Conservation (phyloP, 106 monocot species). For the Alisma plantagoaquatica region DNA sequence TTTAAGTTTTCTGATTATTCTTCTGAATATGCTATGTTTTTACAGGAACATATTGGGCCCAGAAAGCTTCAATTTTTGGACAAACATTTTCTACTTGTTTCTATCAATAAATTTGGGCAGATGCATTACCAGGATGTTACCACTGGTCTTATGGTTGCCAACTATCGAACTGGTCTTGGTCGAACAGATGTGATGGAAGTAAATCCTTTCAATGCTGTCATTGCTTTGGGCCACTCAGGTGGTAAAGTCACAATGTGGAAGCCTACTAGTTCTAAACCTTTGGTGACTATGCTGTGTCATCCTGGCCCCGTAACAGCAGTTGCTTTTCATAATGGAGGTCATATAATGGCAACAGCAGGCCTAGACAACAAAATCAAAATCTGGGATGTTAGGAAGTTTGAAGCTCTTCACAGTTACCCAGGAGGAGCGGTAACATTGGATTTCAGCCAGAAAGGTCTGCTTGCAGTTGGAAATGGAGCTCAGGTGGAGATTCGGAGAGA, state of each 20-base stretch:
- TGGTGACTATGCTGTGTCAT: slow-evolving; percentile 72
- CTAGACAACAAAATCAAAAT: slow-evolving; percentile 62
- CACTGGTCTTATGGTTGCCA: slow-evolving; percentile 68
- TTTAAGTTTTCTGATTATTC: too few relatives aligned
- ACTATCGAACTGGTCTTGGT: slow-evolving; percentile 58
- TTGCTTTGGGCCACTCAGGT: slow-evolving; percentile 51
- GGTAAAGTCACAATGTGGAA: slow-evolving; percentile 97
- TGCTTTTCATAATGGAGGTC: slow-evolving; percentile 49
- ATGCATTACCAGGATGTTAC: slow-evolving; percentile 81
- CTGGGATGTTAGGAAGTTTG: slow-evolving; percentile 83
- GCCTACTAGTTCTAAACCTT: slow-evolving; percentile 53
- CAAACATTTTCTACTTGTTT: slow-evolving; percentile 66
- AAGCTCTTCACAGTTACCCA: slow-evolving; percentile 24
- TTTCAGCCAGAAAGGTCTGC: slow-evolving; percentile 77
- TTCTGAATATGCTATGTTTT: too few relatives aligned
- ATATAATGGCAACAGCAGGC: slow-evolving; percentile 71
- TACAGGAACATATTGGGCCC: slow-evolving; percentile 57
- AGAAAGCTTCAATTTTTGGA: slow-evolving; percentile 65
- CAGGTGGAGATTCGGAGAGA: slow-evolving; percentile 62
- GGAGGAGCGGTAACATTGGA: slow-evolving; percentile 51
- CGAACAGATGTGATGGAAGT: slow-evolving; percentile 55
- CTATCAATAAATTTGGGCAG: slow-evolving; percentile 64
- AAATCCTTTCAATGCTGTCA: slow-evolving; percentile 65
- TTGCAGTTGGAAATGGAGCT: slow-evolving; percentile 49
- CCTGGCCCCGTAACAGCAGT: slow-evolving; percentile 52